These are phyloP conservation scores for Backusella australiensis DNA, from an alignment of 192 early-diverging fungal species.

Conservation along the genomic window DNA sequence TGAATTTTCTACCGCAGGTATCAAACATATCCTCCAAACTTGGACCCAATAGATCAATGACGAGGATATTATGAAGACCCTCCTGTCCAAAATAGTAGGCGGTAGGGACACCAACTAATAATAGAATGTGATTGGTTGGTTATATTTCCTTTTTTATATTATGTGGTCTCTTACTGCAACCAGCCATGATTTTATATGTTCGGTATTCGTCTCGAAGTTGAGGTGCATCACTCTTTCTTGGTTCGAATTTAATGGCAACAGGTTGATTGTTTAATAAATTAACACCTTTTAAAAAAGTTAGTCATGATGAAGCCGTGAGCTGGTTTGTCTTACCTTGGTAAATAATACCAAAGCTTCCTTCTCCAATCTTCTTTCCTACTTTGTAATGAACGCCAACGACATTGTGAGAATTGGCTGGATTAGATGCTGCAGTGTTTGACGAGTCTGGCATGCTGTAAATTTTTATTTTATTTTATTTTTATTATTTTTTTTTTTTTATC, in stretches of 20 bases:
- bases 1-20: slow-evolving; percentile 88
- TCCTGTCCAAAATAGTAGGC: slow-evolving; percentile 98
- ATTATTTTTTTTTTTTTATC: background rate
- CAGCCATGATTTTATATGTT: slow-evolving; percentile 91
- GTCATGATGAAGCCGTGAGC: background rate
- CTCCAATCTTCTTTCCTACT: slow-evolving; percentile 96
- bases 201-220: slow-evolving; percentile 95
- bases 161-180: slow-evolving; percentile 41
- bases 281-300: slow-evolving; percentile 48
- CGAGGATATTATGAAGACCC: slow-evolving; percentile 91
- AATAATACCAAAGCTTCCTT: slow-evolving; percentile 98
- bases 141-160: background rate
- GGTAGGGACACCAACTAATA: slow-evolving; percentile 80
- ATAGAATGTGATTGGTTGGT: background rate
- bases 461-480: background rate
- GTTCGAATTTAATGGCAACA: slow-evolving; percentile 97
- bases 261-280: slow-evolving; percentile 90
- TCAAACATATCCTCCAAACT: slow-evolving; percentile 96
- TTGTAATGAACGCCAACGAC: slow-evolving; percentile 96
- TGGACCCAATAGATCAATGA: slow-evolving; percentile 92
- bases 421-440: background rate
- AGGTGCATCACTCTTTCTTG: slow-evolving; percentile 94
- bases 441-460: background rate
- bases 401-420: slow-evolving; percentile 25
- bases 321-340: slow-evolving; percentile 80